These are phyloP conservation scores for Penicillium manginii DNA, from an alignment of 495 filamentous ascomycete genomes.

Conservation along the genomic window DNA sequence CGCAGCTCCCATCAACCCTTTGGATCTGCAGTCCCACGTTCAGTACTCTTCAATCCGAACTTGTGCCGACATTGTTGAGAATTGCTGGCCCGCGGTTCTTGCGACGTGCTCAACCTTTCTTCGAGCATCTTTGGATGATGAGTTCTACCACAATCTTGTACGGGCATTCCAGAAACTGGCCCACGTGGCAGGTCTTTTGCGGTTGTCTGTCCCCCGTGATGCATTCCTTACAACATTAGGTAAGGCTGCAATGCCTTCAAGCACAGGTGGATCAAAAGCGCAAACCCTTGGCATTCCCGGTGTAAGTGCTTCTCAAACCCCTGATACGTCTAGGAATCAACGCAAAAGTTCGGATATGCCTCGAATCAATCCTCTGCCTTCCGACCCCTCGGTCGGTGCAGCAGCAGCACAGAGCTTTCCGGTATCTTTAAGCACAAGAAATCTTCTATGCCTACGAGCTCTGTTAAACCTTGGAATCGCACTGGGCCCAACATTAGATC, in stretches of 20 bases:
- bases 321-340: constrained; percentile 43
- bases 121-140: constrained; percentile 88
- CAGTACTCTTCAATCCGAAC: constrained; percentile 69
- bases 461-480: constrained; percentile 94
- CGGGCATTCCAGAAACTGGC: constrained; percentile 93
- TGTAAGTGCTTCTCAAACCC: constrained; percentile 24
- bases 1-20: constrained; percentile 77
- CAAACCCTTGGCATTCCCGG: constrained; percentile 15
- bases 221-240: constrained; percentile 92
- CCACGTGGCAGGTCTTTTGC: constrained; percentile 88
- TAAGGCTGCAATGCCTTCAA: constrained; percentile 86
- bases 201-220: constrained; percentile 83
- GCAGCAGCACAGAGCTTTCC: constrained; percentile 25
- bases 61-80: constrained; percentile 79
- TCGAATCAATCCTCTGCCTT: constrained; percentile 19
- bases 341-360: constrained; percentile 33
- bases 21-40: constrained; percentile 71
- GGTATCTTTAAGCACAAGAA: constrained; percentile 77
- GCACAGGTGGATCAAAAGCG: constrained; percentile 54
- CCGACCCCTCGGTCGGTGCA: constrained; percentile 25
- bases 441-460: constrained; percentile 86
- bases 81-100: constrained; percentile 94
- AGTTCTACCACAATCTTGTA: constrained; percentile 92
- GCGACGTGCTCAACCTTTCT: constrained; percentile 94
- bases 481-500: constrained; percentile 80